phyloP scores from a whole-genome alignment of 1,284 basidiomycete genomes.

The Chiua sp. region DNA sequence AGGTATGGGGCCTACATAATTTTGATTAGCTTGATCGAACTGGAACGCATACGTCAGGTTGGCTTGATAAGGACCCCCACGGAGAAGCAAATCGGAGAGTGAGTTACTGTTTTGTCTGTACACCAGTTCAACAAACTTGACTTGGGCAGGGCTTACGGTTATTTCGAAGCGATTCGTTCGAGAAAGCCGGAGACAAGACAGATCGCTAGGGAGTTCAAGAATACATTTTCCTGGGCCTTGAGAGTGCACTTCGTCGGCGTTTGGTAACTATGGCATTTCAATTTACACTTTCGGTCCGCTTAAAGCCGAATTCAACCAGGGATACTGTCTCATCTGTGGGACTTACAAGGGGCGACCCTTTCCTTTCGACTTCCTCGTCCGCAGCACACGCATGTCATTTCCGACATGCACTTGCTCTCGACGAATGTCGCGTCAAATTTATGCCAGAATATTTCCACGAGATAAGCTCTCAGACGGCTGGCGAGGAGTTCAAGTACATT shows the following conservation, averaged over 20 bases:
- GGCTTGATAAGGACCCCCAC: slow-evolving; percentile 30
- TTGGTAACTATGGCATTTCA: slow-evolving; percentile 33
- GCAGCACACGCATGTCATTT: slow-evolving; percentile 36
- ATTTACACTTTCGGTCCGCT: too few relatives aligned
- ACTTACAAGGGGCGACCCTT: slow-evolving; percentile 23
- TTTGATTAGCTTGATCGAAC: neutral
- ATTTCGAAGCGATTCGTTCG: slow-evolving; percentile 34
- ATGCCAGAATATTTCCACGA: slow-evolving; percentile 43
- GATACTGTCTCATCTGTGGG: slow-evolving; percentile 49
- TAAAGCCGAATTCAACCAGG: slow-evolving; percentile 12
- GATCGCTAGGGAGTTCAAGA: slow-evolving; percentile 38
- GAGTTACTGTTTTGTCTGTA: slow-evolving; percentile 1
- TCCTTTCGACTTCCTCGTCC: slow-evolving; percentile 27
- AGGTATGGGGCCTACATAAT: slow-evolving; percentile 24
- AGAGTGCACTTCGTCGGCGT: slow-evolving; percentile 47
- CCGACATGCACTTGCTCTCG: slow-evolving; percentile 47
- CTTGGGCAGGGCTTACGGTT: slow-evolving; percentile 42
- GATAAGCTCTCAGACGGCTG: slow-evolving; percentile 20
- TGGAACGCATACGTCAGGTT: slow-evolving; percentile 15
- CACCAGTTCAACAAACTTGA: too few relatives aligned
- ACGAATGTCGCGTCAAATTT: slow-evolving; percentile 47
- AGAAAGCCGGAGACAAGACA: slow-evolving; percentile 20
- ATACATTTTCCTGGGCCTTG: slow-evolving; percentile 40
- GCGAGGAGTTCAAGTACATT: slow-evolving; percentile 17
- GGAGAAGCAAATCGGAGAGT: slow-evolving; percentile 31